These are phyloP conservation scores for Phialophora tarda DNA, from an alignment of 2,329 filamentous ascomycete genomes.

Conservation along the genomic window DNA sequence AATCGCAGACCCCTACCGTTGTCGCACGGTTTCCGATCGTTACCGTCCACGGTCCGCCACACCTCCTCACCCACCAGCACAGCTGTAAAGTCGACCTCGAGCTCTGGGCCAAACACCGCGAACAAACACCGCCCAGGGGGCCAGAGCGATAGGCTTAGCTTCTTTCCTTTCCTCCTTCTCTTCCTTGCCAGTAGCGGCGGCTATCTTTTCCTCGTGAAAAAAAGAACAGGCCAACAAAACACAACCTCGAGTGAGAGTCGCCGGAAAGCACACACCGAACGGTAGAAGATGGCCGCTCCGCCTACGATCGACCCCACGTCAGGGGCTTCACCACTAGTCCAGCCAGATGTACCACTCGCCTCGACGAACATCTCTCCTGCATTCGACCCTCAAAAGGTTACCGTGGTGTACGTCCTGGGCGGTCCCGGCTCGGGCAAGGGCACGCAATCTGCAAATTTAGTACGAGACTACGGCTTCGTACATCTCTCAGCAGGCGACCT, in stretches of 20 bases:
- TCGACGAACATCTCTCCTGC: constrained; percentile 67
- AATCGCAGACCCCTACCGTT: constrained; percentile 19
- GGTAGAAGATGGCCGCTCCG: constrained; percentile 26
- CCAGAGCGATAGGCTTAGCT: constrained; percentile 31
- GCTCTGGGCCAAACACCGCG: constrained; percentile 2
- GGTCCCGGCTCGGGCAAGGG: constrained; percentile 96
- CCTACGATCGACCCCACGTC: constrained; percentile 35
- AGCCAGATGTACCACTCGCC: constrained; percentile 53
- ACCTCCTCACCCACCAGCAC: constrained; percentile 23
- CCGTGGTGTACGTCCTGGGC: constrained; percentile 95
- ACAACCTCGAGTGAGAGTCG: constrained; percentile 39
- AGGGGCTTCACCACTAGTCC: constrained; percentile 30
- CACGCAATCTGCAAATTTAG: constrained; percentile 89
- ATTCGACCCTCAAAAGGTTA: constrained; percentile 77
- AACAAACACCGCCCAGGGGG: constrained; percentile 33
- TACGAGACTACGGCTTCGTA: constrained; percentile 84
- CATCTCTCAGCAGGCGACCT: constrained; percentile 94
- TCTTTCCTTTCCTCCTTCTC: constrained; percentile 53
- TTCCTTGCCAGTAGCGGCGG: constrained; percentile 55
- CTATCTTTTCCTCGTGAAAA: constrained; percentile 59
- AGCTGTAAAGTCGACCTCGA: constrained; percentile 10
- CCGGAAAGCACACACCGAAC: constrained; percentile 40
- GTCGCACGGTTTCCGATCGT: constrained; percentile 5
- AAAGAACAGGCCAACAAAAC: constrained; percentile 39
- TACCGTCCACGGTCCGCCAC: constrained; percentile 7